Base-by-base conservation (phyloP, 768 basidiomycete species). In the Pulveroboletus sp. region DNA sequence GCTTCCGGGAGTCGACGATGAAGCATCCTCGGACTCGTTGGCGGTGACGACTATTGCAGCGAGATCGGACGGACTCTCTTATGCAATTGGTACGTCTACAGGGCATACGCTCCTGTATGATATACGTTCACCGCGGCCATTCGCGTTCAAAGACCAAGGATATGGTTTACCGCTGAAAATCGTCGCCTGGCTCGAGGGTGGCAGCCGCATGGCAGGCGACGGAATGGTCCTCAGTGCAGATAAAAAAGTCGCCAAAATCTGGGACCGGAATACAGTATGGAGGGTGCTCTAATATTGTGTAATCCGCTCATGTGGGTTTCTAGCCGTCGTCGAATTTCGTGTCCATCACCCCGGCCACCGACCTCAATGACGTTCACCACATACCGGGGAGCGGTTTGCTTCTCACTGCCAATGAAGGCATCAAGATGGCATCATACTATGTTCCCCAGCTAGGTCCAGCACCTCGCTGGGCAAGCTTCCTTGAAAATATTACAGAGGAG, bases 401-500 rank as follows among this genome's bases (percentile, higher is more conserved):
- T 42, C 80, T 98, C 75, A 84, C 86, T 24, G 92, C 96, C 18
- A 96, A 96, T 67, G 96, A 99, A 67, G 89, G 92, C n/a, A 91
- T 95, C 44, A 89, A 91, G 60, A 89, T 98, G 86, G 87, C 82
- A 26, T 85, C 87, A 5, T 98, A 90, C 69, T 98, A 93, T 65
- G 84, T 98, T 41, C 96, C 96, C 10, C 91, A 95, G 61, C 82
- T 99, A 11, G 96, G 96, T 0, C 93, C 94, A 3, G 96, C 96
- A 9, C 95, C 96, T 5, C 82, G 83, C 57, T 99, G 96, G 96
- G 92, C 91, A 32, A 86, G 86, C 62, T 99, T 99, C 83, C 82
- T 99, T 50, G 96, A 99, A 71, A 92, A 93, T 60, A 89, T 99
- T 64, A 98, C 96, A 0, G 96, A 99, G 68, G 96, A 99, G 65